phyloP scores from a whole-genome alignment of 352 stramenopile genomes.

The Saprolegnia diclina region DNA sequence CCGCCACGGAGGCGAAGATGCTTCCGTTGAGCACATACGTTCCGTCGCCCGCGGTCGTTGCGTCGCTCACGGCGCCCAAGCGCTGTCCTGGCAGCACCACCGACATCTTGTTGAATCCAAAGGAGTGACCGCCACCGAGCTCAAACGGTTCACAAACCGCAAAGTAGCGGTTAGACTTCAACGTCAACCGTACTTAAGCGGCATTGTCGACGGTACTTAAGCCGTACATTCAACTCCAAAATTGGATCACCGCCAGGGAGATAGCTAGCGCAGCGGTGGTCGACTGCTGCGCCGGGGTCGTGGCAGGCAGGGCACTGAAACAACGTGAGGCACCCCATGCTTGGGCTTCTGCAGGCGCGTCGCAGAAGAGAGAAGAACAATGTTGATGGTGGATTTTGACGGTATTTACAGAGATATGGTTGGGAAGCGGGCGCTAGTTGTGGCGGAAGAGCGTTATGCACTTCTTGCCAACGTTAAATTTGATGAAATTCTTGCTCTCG shows the following conservation, averaged over 20 bases:
- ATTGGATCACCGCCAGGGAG: no score
- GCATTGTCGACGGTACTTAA: no score
- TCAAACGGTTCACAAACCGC: not conserved
- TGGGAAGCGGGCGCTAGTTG: not conserved
- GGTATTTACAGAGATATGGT: no score
- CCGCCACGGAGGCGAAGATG: conserved; percentile 69
- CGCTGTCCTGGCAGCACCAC: conserved; percentile 23
- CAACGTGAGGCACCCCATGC: no score
- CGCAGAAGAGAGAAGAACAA: not conserved
- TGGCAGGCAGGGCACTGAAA: no score
- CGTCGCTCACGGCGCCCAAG: conserved; percentile 12
- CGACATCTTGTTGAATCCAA: not conserved
- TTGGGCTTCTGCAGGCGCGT: not conserved
- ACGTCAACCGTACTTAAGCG: conserved; percentile 7
- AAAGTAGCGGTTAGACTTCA: not conserved
- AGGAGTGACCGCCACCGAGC: not conserved
- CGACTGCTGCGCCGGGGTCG: no score
- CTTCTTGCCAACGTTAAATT: conserved; percentile 80
- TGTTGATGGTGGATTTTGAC: no score
- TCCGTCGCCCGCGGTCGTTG: conserved; percentile 7
- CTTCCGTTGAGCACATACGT: conserved; percentile 44
- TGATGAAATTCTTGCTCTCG: conserved; percentile 82
- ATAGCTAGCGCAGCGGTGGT: no score
- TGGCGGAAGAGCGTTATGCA: conserved; percentile 79
- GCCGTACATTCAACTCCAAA: no score